These are phyloP conservation scores for Nicotiana knightiana DNA, from an alignment of 257 asterid genomes.

Conservation along the genomic window DNA sequence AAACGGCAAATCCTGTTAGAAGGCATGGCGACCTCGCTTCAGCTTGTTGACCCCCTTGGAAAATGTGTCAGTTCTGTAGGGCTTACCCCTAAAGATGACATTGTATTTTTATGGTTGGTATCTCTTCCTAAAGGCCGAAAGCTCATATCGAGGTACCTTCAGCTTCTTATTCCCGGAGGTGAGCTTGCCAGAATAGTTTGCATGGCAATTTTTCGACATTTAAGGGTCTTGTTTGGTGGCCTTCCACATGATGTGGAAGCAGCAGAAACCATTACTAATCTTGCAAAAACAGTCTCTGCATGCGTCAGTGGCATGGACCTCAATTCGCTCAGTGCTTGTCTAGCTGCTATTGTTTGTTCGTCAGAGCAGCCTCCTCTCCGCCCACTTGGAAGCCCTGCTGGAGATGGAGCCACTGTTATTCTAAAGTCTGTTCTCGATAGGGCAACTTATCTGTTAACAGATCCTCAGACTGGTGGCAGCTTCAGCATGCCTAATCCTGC, in stretches of 20 bases:
- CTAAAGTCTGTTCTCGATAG: slow-evolving; percentile 65
- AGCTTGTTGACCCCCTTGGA: slow-evolving; percentile 79
- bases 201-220: slow-evolving; percentile 85
- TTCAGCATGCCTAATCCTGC: slow-evolving; percentile 57
- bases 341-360: slow-evolving; percentile 87
- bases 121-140: slow-evolving; percentile 74
- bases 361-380: slow-evolving; percentile 89
- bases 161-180: slow-evolving; percentile 64
- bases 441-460: slow-evolving; percentile 50
- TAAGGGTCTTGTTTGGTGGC: slow-evolving; percentile 74
- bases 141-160: slow-evolving; percentile 61
- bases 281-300: slow-evolving; percentile 48
- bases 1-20: slow-evolving; percentile 71
- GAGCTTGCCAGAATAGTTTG: slow-evolving; percentile 79
- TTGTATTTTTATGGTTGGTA: slow-evolving; percentile 57
- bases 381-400: slow-evolving; percentile 65
- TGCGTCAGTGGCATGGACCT: slow-evolving; percentile 73
- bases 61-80: slow-evolving; percentile 53
- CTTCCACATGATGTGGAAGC: slow-evolving; percentile 69
- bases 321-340: slow-evolving; percentile 81
- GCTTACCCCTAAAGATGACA: slow-evolving; percentile 64
- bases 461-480: slow-evolving; percentile 45
- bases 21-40: slow-evolving; percentile 85
- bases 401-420: slow-evolving; percentile 76
- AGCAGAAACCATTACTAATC: slow-evolving; percentile 32